Conservation (phyloP, 2,329 filamentous ascomycete species). For the Passalora sequoiae region DNA sequence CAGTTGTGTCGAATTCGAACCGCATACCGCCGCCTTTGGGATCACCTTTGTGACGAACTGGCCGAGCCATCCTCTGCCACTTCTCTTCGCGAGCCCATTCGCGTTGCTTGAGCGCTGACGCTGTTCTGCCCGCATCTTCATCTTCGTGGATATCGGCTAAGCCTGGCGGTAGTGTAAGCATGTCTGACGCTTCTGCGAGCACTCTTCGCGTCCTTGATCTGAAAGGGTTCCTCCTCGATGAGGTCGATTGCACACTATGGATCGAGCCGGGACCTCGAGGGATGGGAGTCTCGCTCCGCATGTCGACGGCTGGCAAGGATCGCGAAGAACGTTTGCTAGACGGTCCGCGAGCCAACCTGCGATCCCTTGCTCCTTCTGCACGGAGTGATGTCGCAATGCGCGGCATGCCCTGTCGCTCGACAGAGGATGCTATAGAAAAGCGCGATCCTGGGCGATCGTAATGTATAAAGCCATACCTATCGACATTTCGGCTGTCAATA, state of each 20-base stretch:
- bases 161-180: slow-evolving; percentile 57
- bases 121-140: slow-evolving; percentile 45
- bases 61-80: slow-evolving; percentile 61
- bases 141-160: slow-evolving; percentile 44
- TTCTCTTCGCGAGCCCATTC: slow-evolving; percentile 61
- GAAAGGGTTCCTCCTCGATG: slow-evolving; percentile 37
- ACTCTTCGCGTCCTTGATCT: slow-evolving; percentile 50
- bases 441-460: slow-evolving; percentile 37
- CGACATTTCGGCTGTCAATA: slow-evolving; percentile 54
- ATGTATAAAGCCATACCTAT: slow-evolving; percentile 62
- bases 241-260: slow-evolving; percentile 37
- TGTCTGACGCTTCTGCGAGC: slow-evolving; percentile 58
- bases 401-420: slow-evolving; percentile 41
- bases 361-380: slow-evolving; percentile 51
- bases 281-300: slow-evolving; percentile 26
- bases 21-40: slow-evolving; percentile 54
- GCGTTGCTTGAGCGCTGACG: slow-evolving; percentile 50
- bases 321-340: slow-evolving; percentile 45
- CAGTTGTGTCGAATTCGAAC: slow-evolving; percentile 75
- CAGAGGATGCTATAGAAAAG: slow-evolving; percentile 20
- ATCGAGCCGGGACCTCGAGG: slow-evolving; percentile 36
- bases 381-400: slow-evolving; percentile 57
- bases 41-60: slow-evolving; percentile 30
- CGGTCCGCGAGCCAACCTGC: slow-evolving; percentile 47
- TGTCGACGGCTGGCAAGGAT: slow-evolving; percentile 28